phyloP scores from a whole-genome alignment of 768 basidiomycete species.

The Panaeolus cyanescens region DNA sequence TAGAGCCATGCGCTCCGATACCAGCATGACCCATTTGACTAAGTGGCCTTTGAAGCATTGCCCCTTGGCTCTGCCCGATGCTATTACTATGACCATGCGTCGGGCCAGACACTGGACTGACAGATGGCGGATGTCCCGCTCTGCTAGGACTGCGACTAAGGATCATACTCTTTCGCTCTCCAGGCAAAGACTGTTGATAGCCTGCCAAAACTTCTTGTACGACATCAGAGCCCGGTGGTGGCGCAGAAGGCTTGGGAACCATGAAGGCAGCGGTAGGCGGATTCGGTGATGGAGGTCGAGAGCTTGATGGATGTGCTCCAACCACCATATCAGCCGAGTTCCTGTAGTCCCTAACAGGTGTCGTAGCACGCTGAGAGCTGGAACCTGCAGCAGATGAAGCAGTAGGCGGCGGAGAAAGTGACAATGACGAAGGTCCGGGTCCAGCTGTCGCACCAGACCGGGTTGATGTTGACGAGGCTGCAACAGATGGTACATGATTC shows the following conservation, averaged over 20 bases:
- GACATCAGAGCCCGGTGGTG: slow-evolving; percentile 48
- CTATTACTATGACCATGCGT: slow-evolving; percentile 16
- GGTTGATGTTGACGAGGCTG: slow-evolving; percentile 20
- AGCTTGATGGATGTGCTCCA: slow-evolving; percentile 69
- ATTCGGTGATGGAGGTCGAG: slow-evolving; percentile 76
- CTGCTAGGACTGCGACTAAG: slow-evolving; percentile 50
- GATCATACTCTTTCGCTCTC: slow-evolving; percentile 69
- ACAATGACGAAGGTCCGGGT: slow-evolving; percentile 31
- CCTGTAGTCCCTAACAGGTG: slow-evolving; percentile 62
- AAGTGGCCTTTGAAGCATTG: slow-evolving; percentile 49
- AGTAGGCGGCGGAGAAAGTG: slow-evolving; percentile 28
- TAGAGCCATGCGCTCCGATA: slow-evolving; percentile 74
- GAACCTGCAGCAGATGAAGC: slow-evolving; percentile 16
- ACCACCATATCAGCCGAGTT: slow-evolving; percentile 78
- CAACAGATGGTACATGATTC: slow-evolving; percentile 18
- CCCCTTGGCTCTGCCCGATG: slow-evolving; percentile 33
- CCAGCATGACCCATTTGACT: slow-evolving; percentile 76
- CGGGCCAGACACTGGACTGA: slow-evolving; percentile 17
- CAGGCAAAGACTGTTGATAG: slow-evolving; percentile 87
- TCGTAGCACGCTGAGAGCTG: slow-evolving; percentile 30
- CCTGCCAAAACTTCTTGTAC: slow-evolving; percentile 74
- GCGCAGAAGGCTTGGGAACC: slow-evolving; percentile 55
- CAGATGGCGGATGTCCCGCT: slow-evolving; percentile 18
- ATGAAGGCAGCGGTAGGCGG: slow-evolving; percentile 76
- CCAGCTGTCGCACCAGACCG: slow-evolving; percentile 17